Evolutionary conservation across 2,329 filamentous ascomycete species (phyloP).

Genomic region (Colletotrichum chrysophilum): DNA sequence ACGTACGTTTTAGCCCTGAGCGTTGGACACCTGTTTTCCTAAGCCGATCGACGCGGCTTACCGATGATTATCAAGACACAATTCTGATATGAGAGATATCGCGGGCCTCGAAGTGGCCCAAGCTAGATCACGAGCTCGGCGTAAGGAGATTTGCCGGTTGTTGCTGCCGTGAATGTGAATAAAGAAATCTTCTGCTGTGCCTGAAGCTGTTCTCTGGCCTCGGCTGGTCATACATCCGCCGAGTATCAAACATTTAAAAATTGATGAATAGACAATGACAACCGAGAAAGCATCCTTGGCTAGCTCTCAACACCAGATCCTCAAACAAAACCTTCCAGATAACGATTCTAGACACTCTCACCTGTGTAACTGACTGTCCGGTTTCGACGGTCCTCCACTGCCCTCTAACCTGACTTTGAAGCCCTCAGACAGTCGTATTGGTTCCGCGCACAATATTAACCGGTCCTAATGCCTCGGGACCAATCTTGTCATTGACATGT

Average conservation of each 20-base stretch:
- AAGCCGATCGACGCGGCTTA: neutral
- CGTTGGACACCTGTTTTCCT: neutral
- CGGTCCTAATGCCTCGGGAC: neutral
- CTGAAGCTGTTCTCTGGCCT: neutral
- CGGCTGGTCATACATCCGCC: neutral
- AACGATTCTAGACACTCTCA: fast-evolving
- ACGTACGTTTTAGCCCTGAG: neutral
- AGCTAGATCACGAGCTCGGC: neutral
- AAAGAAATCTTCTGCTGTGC: neutral
- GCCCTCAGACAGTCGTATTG: neutral
- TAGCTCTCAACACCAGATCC: fast-evolving
- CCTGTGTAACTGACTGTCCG: too few species aligned
- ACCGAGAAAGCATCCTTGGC: neutral
- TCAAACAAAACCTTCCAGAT: neutral
- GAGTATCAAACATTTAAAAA: neutral
- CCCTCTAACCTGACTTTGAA: neutral
- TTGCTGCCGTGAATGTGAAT: neutral
- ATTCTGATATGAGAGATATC: neutral
- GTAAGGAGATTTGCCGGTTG: neutral
- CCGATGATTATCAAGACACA: neutral
- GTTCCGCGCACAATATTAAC: fast-evolving
- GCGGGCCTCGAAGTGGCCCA: neutral
- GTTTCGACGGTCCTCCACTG: fast-evolving
- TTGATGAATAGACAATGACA: neutral
- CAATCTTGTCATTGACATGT: fast-evolving